phyloP scores from a whole-genome alignment of 1,284 basidiomycete species.

The Uromyces viciae-fabae region DNA sequence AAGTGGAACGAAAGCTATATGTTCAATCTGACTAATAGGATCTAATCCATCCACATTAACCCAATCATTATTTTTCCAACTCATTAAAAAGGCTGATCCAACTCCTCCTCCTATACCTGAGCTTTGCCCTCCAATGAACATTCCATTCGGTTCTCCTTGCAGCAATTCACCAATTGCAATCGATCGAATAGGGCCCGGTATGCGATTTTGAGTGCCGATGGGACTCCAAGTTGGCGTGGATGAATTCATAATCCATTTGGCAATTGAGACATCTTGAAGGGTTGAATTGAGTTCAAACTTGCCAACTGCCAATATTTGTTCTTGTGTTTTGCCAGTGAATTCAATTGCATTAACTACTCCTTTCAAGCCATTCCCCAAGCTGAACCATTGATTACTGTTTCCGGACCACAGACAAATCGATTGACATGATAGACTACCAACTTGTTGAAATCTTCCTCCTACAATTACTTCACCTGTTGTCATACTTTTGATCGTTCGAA shows the following conservation, averaged over 20 bases:
- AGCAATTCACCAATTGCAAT: constrained; percentile 54
- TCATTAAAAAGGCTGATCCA: constrained; percentile 73
- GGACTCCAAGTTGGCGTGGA: constrained; percentile 62
- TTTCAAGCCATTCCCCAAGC: constrained; percentile 73
- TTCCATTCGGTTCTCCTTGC: constrained; percentile 67
- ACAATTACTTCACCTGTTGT: constrained; percentile 62
- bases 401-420: constrained; percentile 76
- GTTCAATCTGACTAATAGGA: neutral
- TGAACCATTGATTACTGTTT: constrained; percentile 68
- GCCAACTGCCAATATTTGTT: constrained; percentile 59
- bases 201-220: constrained; percentile 63
- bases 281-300: constrained; percentile 63
- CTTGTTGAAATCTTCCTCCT: constrained; percentile 76
- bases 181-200: constrained; percentile 86
- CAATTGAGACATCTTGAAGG: constrained; percentile 65
- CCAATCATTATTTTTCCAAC: constrained; percentile 78
- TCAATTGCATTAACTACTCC: constrained; percentile 76
- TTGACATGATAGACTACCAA: constrained; percentile 71
- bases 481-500: constrained; percentile 21
- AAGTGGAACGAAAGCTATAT: constrained; percentile 27
- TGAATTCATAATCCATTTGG: constrained; percentile 67
- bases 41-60: constrained; percentile 61
- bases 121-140: constrained; percentile 81
- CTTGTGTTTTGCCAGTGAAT: constrained; percentile 69
- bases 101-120: constrained; percentile 60